Percentiles rank a stretch among this genome's conserved stretches.
phyloP scores from a whole-genome alignment of 176 grass and related monocot genomes.

The Carex parvula region DNA sequence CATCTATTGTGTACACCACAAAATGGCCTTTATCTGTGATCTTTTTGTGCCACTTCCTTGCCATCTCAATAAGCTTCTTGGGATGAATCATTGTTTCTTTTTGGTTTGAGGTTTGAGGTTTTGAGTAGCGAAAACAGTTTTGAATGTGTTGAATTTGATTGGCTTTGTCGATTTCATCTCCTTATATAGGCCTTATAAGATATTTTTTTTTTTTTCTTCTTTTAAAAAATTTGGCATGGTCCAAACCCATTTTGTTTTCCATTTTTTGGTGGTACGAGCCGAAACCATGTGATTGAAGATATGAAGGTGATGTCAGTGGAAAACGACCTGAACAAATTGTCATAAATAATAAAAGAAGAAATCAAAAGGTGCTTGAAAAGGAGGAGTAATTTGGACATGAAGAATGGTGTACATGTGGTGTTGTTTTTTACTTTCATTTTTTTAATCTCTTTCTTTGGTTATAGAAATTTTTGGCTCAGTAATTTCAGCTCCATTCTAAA shows the following conservation, averaged over 20 bases:
- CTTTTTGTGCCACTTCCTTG: slow-evolving; percentile 45
- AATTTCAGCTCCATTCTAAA: neutral
- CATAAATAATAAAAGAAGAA: neutral
- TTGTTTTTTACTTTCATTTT: neutral
- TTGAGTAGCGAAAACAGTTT: slow-evolving; percentile 1
- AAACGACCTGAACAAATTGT: slow-evolving; percentile 9
- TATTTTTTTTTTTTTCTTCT: neutral
- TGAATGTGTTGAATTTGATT: slow-evolving; percentile 17
- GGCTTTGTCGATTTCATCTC: neutral
- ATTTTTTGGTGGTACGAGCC: neutral
- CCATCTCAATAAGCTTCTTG: slow-evolving; percentile 38
- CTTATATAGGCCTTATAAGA: slow-evolving; percentile 1
- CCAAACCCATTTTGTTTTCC: neutral
- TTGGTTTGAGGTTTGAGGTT: too few species aligned
- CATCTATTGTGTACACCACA: slow-evolving; percentile 38
- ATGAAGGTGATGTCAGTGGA: slow-evolving; percentile 6
- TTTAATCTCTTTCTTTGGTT: neutral
- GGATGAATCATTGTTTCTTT: slow-evolving; percentile 32
- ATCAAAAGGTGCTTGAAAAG: neutral
- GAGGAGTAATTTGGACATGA: slow-evolving; percentile 1
- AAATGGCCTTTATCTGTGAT: slow-evolving; percentile 23
- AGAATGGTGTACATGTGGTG: slow-evolving; percentile 10
- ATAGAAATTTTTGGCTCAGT: neutral
- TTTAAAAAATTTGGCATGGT: neutral
- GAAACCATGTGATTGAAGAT: slow-evolving; percentile 17